A percentile compares a stretch with the other conserved stretches of the same genome.
phyloP scores from a whole-genome alignment of 192 early-diverging fungal species.

The Coemansia sp. region DNA sequence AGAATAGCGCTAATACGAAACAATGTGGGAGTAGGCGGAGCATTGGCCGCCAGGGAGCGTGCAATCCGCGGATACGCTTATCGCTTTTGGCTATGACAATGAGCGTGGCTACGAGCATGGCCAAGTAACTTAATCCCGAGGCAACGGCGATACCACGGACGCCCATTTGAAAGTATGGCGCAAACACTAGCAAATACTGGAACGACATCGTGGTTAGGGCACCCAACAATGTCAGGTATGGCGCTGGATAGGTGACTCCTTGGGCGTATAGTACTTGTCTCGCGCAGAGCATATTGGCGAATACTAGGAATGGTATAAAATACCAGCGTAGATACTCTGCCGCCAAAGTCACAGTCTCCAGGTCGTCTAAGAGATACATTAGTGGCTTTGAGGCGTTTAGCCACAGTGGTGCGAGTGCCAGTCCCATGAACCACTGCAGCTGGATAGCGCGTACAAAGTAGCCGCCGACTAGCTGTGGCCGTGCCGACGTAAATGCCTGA shows the following conservation, averaged over 20 bases:
- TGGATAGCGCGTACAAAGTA: conserved; percentile 46
- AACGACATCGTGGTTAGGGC: conserved; percentile 22
- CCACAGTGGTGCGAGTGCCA: conserved; percentile 44
- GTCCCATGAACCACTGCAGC: conserved; percentile 37
- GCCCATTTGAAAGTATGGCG: conserved; percentile 57
- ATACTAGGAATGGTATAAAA: conserved; percentile 45
- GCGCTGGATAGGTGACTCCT: conserved; percentile 48
- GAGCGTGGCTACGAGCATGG: conserved; percentile 57
- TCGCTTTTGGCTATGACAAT: conserved; percentile 50
- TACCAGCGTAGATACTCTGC: conserved; percentile 48
- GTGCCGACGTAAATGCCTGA: conserved; percentile 61
- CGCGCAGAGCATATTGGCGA: conserved; percentile 26
- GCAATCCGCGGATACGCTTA: conserved; percentile 23
- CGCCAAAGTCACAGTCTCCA: conserved; percentile 12
- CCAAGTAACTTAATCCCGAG: conserved; percentile 58
- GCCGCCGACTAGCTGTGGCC: conserved; percentile 45
- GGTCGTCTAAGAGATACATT: conserved; percentile 15
- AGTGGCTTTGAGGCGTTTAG: conserved; percentile 23
- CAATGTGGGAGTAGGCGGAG: conserved; percentile 31
- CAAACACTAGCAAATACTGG: conserved; percentile 48
- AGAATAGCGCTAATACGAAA: conserved; percentile 32
- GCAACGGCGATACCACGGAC: conserved; percentile 70
- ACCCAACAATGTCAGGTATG: conserved; percentile 43
- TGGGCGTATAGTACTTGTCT: conserved; percentile 47
- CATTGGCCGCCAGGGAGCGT: conserved; percentile 42